A percentile compares a stretch with the other conserved stretches of the same genome.
These are phyloP conservation scores for Mycena polygramma DNA, from an alignment of 768 basidiomycete species.

Conservation along the genomic window DNA sequence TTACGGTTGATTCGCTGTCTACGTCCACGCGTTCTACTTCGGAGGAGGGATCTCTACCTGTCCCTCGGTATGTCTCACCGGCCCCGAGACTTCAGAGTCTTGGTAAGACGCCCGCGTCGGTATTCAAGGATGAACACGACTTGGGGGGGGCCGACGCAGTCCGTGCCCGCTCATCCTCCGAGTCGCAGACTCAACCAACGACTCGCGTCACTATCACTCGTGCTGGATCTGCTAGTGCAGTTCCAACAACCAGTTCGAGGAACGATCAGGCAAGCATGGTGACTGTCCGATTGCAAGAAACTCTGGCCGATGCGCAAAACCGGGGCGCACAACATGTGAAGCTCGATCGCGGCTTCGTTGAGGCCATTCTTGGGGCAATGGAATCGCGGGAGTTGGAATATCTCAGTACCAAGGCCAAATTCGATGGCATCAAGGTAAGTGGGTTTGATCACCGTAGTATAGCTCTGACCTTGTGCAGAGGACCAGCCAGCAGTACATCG, in stretches of 20 bases:
- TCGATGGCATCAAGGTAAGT: slow-evolving; percentile 92
- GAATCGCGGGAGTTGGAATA: slow-evolving; percentile 75
- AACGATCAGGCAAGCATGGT: slow-evolving; percentile 62
- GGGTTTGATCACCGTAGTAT: slow-evolving; percentile 9
- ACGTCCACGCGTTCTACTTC: slow-evolving; percentile 23
- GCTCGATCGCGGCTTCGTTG: slow-evolving; percentile 81
- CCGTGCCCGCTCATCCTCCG: slow-evolving; percentile 46
- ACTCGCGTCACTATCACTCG: slow-evolving; percentile 62
- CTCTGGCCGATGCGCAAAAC: slow-evolving; percentile 69
- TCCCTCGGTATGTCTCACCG: slow-evolving; percentile 33
- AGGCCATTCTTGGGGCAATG: slow-evolving; percentile 75
- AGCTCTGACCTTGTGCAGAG: slow-evolving; percentile 63
- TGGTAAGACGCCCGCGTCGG: slow-evolving; percentile 14
- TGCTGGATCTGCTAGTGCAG: slow-evolving; percentile 48
- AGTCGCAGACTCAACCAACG: slow-evolving; percentile 43
- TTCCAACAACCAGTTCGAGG: slow-evolving; percentile 36
- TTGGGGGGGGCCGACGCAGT: neutral
- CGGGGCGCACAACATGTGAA: slow-evolving; percentile 72
- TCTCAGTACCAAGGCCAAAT: slow-evolving; percentile 75
- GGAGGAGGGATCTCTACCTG: slow-evolving; percentile 28
- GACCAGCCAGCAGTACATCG: slow-evolving; percentile 91
- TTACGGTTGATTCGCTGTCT: slow-evolving; percentile 34
- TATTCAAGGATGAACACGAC: neutral
- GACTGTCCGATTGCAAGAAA: slow-evolving; percentile 68
- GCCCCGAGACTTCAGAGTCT: slow-evolving; percentile 35